A percentile compares a stretch with the other conserved stretches of the same genome.
phyloP scores from a whole-genome alignment of 352 stramenopile genomes.

The Pythium brachiatum region DNA sequence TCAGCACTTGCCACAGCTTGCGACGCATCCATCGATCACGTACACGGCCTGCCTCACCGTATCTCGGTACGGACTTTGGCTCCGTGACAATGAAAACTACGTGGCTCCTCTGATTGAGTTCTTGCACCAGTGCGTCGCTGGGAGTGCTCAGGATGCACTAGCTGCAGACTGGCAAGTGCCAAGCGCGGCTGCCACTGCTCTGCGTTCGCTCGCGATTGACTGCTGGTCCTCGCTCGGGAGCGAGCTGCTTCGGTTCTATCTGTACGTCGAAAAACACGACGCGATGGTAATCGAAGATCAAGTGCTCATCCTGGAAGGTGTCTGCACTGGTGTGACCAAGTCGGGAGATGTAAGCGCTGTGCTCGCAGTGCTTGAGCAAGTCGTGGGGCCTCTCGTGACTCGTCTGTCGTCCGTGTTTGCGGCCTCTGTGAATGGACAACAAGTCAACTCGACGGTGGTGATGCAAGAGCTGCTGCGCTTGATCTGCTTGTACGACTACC shows the following conservation, averaged over 20 bases:
- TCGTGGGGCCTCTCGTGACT: conserved; percentile 62
- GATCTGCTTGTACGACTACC: conserved; percentile 85
- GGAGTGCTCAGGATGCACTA: conserved; percentile 38
- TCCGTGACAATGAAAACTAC: conserved; percentile 44
- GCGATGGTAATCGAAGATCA: conserved; percentile 77
- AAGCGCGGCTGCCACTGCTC: conserved; percentile 61
- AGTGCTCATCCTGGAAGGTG: conserved; percentile 80
- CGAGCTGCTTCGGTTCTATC: conserved; percentile 75
- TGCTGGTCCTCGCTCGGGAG: conserved; percentile 66
- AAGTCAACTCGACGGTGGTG: conserved; percentile 37
- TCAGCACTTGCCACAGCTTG: conserved; percentile 68
- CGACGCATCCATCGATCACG: conserved; percentile 72
- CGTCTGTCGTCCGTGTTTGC: conserved; percentile 48
- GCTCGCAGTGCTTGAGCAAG: conserved; percentile 54
- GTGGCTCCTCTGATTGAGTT: conserved; percentile 63
- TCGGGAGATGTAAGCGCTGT: conserved; percentile 44
- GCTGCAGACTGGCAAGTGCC: conserved; percentile 76
- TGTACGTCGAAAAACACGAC: conserved; percentile 67
- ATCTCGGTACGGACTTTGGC: conserved; percentile 78
- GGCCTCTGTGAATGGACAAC: conserved; percentile 29
- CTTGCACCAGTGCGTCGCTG: conserved; percentile 67
- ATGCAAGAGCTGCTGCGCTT: conserved; percentile 72
- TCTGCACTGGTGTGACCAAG: conserved; percentile 58
- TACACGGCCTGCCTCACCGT: conserved; percentile 87
- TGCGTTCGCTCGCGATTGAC: conserved; percentile 74